Evolutionary conservation across 2,329 filamentous ascomycete species (phyloP), one percentile per base, ranked within the genome.

Genomic region (Zymoseptoria crescenta): DNA sequence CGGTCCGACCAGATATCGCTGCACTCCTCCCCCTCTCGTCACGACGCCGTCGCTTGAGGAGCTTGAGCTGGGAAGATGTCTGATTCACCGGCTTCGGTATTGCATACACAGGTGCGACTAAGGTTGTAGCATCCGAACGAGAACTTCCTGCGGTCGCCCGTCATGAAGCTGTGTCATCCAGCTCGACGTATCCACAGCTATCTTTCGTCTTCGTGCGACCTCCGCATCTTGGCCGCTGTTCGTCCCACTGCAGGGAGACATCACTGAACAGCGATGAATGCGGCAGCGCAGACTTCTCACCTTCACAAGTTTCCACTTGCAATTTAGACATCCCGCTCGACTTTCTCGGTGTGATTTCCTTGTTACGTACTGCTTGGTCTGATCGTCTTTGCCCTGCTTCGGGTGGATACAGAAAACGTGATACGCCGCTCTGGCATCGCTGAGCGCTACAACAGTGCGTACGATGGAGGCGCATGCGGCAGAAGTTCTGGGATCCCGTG

Each of bases 401-500:
- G 53, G 55, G 5, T 54, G 55, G 48, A 61, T 50, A 8, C 51
- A 56, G 54, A 59, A 61, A 20, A 59, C 56, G 51, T 61, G 59
- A 48, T 56, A 59, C 16, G 30, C 30, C 9, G 30, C 4, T 35
- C 30, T 10, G 30, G 4, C 8, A 8, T 35, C 2, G 30, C 8
- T 35, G 30, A 35, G 30, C 30, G 3, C 16, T 13, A 10, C 1
- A 4, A 35, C 30, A 8, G 8, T 8, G 30, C 30, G 8, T 10
- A 8, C 30, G 8, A 10, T 10, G 5, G 16, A 35, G 16, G 30
- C 6, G 30, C 8, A 13, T 35, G 8, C 3, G 16, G 30, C 9
- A 13, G 9, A 30, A 30, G 8, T 30, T 30, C 10, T 4, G 30
- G 30, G n/a, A n/a, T 35, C 6, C 30, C 30, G 30, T 35, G 30